These are phyloP conservation scores for Breynia disticha DNA, from an alignment of 441 rosid species.

Conservation along the genomic window DNA sequence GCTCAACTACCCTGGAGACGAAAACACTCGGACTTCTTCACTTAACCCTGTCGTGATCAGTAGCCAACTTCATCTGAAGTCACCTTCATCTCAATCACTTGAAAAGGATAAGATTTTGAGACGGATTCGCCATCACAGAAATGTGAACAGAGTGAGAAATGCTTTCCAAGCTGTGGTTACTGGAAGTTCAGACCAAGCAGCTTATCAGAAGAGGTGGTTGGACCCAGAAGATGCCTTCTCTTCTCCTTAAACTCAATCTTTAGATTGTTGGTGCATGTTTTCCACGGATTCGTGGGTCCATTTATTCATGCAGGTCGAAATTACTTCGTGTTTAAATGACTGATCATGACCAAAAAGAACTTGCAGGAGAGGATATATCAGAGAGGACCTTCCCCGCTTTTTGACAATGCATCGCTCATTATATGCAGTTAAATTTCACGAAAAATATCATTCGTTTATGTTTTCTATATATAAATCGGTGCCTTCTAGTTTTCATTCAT, in stretches of 20 bases:
- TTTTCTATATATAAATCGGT: too few relatives aligned
- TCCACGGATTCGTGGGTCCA: too few relatives aligned
- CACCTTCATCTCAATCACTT: constrained; percentile 22
- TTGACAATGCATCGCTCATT: too few relatives aligned
- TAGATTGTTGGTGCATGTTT: too few relatives aligned
- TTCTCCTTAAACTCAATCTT: constrained; percentile 25
- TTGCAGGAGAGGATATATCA: too few relatives aligned
- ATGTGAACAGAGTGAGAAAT: constrained; percentile 26
- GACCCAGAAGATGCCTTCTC: constrained; percentile 38
- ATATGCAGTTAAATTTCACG: too few relatives aligned
- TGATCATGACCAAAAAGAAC: too few relatives aligned
- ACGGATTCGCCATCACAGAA: constrained; percentile 39
- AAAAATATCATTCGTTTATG: too few relatives aligned
- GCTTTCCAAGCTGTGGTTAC: constrained; percentile 23
- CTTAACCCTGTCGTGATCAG: constrained; percentile 13
- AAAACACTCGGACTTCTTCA: constrained; percentile 6
- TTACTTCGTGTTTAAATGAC: too few relatives aligned
- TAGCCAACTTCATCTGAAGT: constrained; percentile 32
- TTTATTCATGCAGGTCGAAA: too few relatives aligned
- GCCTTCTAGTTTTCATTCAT: too few relatives aligned
- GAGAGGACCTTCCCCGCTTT: too few relatives aligned
- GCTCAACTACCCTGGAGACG: constrained; percentile 10
- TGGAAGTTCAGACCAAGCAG: constrained; percentile 11
- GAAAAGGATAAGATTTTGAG: constrained; percentile 35
- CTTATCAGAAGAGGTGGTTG: constrained; percentile 17